A percentile compares a stretch with the other conserved stretches of the same genome.
These are phyloP conservation scores for Gossypium rotundifolium DNA, from an alignment of 345 rosid species.

Conservation along the genomic window DNA sequence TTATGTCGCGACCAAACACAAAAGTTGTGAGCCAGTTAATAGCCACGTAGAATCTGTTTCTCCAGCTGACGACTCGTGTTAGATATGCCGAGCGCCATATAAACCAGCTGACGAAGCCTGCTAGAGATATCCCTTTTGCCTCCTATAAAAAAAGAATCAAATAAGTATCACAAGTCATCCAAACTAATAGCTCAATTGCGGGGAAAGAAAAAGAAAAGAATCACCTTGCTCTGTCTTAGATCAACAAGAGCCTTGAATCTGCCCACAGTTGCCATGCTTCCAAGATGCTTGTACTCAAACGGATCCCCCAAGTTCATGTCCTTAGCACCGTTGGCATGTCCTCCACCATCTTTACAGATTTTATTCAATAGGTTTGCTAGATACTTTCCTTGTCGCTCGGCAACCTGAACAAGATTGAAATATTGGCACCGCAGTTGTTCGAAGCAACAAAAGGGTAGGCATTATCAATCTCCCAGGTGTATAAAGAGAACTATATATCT, in stretches of 20 bases:
- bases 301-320: conserved; percentile 59
- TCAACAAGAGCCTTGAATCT: conserved; percentile 92
- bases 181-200: neutral
- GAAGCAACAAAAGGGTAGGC: neutral
- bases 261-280: conserved; percentile 96
- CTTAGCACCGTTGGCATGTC: conserved; percentile 50
- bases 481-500: neutral
- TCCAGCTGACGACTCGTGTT: conserved; percentile 92
- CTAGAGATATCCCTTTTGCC: conserved; percentile 63
- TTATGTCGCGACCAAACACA: conserved; percentile 84
- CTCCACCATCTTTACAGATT: conserved; percentile 71
- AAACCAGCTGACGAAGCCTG: conserved; percentile 83
- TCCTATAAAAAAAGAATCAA: conserved; percentile 43
- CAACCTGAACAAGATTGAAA: conserved; percentile 50
- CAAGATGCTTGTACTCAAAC: conserved; percentile 85
- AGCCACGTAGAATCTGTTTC: conserved; percentile 84
- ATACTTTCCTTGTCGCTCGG: conserved; percentile 92
- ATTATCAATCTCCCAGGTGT: neutral
- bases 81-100: conserved; percentile 98
- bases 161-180: conserved; percentile 9
- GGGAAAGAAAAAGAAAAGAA: neutral
- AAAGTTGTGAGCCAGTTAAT: conserved; percentile 87
- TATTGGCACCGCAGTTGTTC: neutral
- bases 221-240: conserved; percentile 87
- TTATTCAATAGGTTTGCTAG: conserved; percentile 49